Conservation (phyloP, 2,329 filamentous ascomycete species). For the Chrysosporium queenslandicum region DNA sequence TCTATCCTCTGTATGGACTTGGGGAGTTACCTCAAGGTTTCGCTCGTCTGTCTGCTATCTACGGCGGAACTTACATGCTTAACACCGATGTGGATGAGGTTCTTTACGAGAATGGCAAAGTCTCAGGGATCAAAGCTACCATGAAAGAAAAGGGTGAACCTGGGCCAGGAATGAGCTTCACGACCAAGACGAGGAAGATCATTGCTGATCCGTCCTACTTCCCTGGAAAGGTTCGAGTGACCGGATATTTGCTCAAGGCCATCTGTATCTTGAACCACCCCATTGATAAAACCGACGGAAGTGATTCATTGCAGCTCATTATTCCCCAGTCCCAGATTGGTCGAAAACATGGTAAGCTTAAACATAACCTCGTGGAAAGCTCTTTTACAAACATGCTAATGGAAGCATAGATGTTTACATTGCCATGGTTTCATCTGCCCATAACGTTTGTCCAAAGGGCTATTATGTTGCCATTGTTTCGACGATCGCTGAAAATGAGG, state of each 20-base stretch:
- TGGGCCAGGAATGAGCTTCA: slow-evolving; percentile 72
- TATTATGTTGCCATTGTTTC: slow-evolving; percentile 99
- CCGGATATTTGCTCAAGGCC: slow-evolving; percentile 84
- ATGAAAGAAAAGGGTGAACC: slow-evolving; percentile 78
- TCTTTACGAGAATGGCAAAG: slow-evolving; percentile 68
- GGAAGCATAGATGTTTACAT: slow-evolving; percentile 73
- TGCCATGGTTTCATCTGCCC: slow-evolving; percentile 84
- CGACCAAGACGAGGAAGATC: slow-evolving; percentile 93
- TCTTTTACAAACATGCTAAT: not conserved
- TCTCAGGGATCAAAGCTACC: slow-evolving; percentile 92
- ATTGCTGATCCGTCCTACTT: slow-evolving; percentile 97
- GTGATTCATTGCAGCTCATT: slow-evolving; percentile 87
- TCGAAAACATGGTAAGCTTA: slow-evolving; percentile 73
- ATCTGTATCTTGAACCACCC: slow-evolving; percentile 98
- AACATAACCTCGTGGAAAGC: not conserved
- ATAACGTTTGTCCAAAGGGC: slow-evolving; percentile 97
- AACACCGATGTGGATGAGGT: slow-evolving; percentile 92
- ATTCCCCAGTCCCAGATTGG: slow-evolving; percentile 96
- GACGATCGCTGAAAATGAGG: slow-evolving; percentile 81
- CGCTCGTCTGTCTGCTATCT: slow-evolving; percentile 92
- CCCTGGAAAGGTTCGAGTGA: slow-evolving; percentile 73
- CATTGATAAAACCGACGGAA: slow-evolving; percentile 75
- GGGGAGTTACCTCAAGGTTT: slow-evolving; percentile 97
- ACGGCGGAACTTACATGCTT: slow-evolving; percentile 98
- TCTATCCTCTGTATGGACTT: slow-evolving; percentile 96